Evolutionary conservation across 306 rosid species (phyloP), one percentile per base, ranked within the genome.

Genomic region (Gynostemma pentaphyllum): DNA sequence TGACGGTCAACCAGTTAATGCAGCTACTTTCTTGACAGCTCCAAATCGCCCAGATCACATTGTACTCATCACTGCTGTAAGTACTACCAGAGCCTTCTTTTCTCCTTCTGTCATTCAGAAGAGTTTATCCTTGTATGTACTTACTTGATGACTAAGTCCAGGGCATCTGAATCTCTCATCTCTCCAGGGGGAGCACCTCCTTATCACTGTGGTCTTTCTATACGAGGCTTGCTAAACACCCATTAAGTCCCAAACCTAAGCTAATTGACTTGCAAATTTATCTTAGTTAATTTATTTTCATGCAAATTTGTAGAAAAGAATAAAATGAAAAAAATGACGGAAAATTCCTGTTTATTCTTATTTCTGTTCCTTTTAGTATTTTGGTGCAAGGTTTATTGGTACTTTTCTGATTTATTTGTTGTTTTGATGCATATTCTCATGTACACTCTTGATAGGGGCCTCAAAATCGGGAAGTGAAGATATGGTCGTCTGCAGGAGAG

Each of bases 21-120:
- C 97, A 7, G 84, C 99, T 68, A 83, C 86, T 5, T 94, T 94
- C 75, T 82, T 89, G 67, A 82, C 87, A 64, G 87, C 95, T 75
- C 87, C 95, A 4, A 78, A 89, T 72, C 74, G 82, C 44, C 99
- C 99, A n/a, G 85, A 83, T 68, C 99, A 89, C 74, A 89, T 94
- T 59, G 73, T 89, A 61, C 99, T 94, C 67, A 77, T 94, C 60
- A 94, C 99, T 45, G 95, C 86, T 45, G 99, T 94, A 82, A 69
- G 78, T 80, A 61, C 27, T 45, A 30, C 71, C 8, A 23, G 36
- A 41, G 15, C 21, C 40, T 15, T 4, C n/a, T 22, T 40, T 40
- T 61, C 9, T 40, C 45, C 30, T 13, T 59, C n/a, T n/a, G n/a
- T n/a, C n/a, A n/a, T n/a, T 21, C 34, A 21, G 49, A 41, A 41